These are phyloP conservation scores for Colletotrichum eremochloae DNA, from an alignment of 2,329 filamentous ascomycete genomes.

Conservation along the genomic window DNA sequence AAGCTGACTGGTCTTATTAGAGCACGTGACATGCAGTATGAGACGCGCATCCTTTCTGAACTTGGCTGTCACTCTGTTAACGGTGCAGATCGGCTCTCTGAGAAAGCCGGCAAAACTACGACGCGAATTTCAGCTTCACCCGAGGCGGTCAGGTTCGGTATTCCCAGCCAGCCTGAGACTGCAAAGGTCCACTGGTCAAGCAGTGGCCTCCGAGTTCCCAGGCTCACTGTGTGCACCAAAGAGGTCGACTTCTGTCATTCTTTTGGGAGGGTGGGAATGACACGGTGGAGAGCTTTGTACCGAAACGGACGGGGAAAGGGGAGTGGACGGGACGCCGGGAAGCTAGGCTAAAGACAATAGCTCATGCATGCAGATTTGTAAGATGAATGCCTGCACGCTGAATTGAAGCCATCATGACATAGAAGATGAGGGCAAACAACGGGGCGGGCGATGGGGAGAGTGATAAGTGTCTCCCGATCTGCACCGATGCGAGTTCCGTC, in stretches of 20 bases:
- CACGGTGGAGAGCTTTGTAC: constrained; percentile 34
- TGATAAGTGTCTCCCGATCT: background rate
- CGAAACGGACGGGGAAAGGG: constrained; percentile 29
- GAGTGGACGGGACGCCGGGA: constrained; percentile 24
- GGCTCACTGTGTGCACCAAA: constrained; percentile 8
- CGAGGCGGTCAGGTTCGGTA: constrained; percentile 37
- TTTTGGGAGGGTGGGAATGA: constrained; percentile 19
- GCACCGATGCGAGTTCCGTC: background rate
- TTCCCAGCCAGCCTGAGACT: constrained; percentile 26
- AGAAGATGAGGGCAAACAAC: background rate
- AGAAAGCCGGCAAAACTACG: background rate
- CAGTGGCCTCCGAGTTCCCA: too few relatives aligned
- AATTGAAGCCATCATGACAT: constrained; percentile 22
- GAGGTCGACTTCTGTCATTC: background rate
- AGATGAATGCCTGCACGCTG: constrained; percentile 1
- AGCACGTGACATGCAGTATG: constrained; percentile 7
- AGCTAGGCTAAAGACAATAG: constrained; percentile 18
- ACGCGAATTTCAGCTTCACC: constrained; percentile 32
- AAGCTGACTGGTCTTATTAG: too few relatives aligned
- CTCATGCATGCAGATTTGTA: constrained; percentile 29
- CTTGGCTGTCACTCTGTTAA: background rate
- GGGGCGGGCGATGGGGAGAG: constrained; percentile 13
- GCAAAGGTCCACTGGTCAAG: background rate
- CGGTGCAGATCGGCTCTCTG: background rate
- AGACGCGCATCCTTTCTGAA: background rate